Percentiles rank a stretch among this genome's conserved stretches.
Evolutionary conservation across 148 eudicot species (phyloP).

Genomic region (Vaccinium vitisidaea): DNA sequence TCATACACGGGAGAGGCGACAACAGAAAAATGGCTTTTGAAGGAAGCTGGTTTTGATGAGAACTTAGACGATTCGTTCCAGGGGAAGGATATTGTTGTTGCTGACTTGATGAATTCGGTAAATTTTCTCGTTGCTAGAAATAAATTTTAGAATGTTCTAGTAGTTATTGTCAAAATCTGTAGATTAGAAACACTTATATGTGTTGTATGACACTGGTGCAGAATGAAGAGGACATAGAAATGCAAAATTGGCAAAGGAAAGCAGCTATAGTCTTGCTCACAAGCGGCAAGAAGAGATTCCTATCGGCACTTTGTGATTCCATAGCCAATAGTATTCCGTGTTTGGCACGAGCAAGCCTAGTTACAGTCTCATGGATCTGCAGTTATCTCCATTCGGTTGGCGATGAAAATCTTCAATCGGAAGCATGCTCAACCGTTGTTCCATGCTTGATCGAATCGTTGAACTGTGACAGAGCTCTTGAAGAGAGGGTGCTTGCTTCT

Average conservation of each 20-base stretch:
- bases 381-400: constrained; percentile 27
- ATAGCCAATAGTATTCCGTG: constrained; percentile 41
- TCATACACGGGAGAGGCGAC: constrained; percentile 38
- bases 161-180: not conserved
- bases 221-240: constrained; percentile 35
- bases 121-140: not conserved
- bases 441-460: constrained; percentile 31
- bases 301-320: constrained; percentile 34
- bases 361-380: constrained; percentile 48
- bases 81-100: constrained; percentile 20
- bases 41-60: constrained; percentile 35
- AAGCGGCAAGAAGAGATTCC: constrained; percentile 29
- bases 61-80: constrained; percentile 21
- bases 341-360: constrained; percentile 47
- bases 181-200: not conserved
- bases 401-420: constrained; percentile 27
- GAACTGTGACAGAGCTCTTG: constrained; percentile 27
- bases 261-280: constrained; percentile 33
- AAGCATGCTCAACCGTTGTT: constrained; percentile 33
- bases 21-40: constrained; percentile 44
- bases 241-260: constrained; percentile 43
- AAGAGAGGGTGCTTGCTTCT: constrained; percentile 47
- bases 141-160: not conserved
- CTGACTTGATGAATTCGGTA: constrained; percentile 27
- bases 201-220: constrained; percentile 10